Evolutionary conservation across 345 rosid species (phyloP), one percentile per base, ranked within the genome.

Genomic region (Erucastrum elatum): DNA sequence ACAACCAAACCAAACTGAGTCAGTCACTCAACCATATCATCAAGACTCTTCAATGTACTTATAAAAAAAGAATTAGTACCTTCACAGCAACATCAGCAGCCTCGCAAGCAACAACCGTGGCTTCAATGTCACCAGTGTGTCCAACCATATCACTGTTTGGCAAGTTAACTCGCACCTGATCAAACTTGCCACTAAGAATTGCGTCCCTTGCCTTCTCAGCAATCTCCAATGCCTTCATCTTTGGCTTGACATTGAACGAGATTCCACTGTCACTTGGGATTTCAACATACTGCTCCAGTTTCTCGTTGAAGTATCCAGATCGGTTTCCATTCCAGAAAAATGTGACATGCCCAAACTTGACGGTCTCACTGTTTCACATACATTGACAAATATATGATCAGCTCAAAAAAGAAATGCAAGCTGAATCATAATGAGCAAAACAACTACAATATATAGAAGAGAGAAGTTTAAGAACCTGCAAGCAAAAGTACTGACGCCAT

Each of bases 311-410:
- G 76, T 58, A 95, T 55, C 99, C 99, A 56, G 98, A 95, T 13
- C 97, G 91, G 80, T 95, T 95, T 63, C 99, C 99, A 65, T 95
- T 95, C 99, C 99, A 93, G 86, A 95, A 95, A 87, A 93, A 95
- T 16, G 99, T 93, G 58, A 95, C 98, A 51, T 93, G 98, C 9
- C 97, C 98, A 83, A 95, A 93, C 82, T 95, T 95, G 65, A 95
- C 97, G 8, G 99, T 95, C 84, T 95, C 99, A 76, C 99, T 93
- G 83, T 75, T 69, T 61, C 65, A 78, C 62, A 66, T 4, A 56
- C 39, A 78, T 35, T 61, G 2, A 62, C 53, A 46, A 0, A 64
- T 7, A 37, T 10, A 62, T 13, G 60, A 62, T 65, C 53, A 71
- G 39, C 10, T 25, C 7, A 25, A 59, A 29, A 21, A 5, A 21